Conservation (phyloP, 1,139 yeast genomes). For the Taphrina communis region DNA sequence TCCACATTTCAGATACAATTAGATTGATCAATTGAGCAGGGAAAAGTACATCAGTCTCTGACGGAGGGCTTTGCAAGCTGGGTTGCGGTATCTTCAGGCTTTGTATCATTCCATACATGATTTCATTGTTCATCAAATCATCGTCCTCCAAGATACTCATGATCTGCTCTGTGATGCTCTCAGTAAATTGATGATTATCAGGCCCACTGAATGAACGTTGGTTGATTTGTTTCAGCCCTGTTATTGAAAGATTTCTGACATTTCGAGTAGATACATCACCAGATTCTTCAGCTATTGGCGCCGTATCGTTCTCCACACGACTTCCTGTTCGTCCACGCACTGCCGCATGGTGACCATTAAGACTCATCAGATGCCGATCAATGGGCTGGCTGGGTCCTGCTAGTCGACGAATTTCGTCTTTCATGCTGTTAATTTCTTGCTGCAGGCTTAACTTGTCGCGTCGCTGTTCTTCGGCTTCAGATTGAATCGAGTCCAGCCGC, state of each 20-base stretch:
- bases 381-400: slow-evolving; percentile 6
- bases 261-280: background rate
- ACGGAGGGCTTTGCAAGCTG: slow-evolving; percentile 77
- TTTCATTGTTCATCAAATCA: slow-evolving; percentile 77
- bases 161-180: slow-evolving; percentile 52
- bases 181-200: slow-evolving; percentile 35
- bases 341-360: background rate
- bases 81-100: slow-evolving; percentile 89
- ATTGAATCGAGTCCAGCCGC: slow-evolving; percentile 3
- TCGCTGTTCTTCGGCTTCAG: slow-evolving; percentile 20
- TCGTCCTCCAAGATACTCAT: slow-evolving; percentile 70
- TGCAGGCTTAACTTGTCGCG: slow-evolving; percentile 15
- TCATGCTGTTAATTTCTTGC: slow-evolving; percentile 29
- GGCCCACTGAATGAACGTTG: slow-evolving; percentile 15
- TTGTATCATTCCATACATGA: slow-evolving; percentile 83
- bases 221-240: slow-evolving; percentile 1
- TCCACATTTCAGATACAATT: slow-evolving; percentile 96
- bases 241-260: background rate
- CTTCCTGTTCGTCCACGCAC: slow-evolving; percentile 3
- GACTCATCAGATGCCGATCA: background rate
- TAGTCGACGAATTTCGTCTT: slow-evolving; percentile 19
- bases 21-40: slow-evolving; percentile 95
- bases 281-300: background rate
- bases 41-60: slow-evolving; percentile 84
- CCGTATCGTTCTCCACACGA: background rate